Evolutionary conservation across 2,329 filamentous ascomycete genomes (phyloP), one percentile per base, ranked within the genome.

Genomic region (Exophiala mesophila): DNA sequence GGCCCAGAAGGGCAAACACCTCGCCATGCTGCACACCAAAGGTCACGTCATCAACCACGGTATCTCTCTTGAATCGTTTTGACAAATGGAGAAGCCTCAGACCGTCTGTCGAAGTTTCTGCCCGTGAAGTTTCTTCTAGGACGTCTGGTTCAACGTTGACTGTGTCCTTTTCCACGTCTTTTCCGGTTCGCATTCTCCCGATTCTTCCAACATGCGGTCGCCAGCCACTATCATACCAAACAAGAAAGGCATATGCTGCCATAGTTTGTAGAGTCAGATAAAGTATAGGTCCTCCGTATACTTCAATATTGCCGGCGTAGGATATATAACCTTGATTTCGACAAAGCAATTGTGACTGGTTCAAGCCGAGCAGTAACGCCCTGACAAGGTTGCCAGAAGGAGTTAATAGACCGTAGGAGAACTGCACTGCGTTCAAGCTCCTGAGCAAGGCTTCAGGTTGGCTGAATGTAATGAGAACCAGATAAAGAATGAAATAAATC

Each of bases 1-100:
- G 68, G 1, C 70, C 70, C 8, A 72, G 68, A 1, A 73, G 60
- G 3, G 62, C 68, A 42, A 63, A 64, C 50, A 68, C 67, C 29
- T 65, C 63, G 2, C 62, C 63, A 1, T 64, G 61, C 4, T 52
- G 48, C 43, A 71, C 60, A 30, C 62, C 56, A 30, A 71, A 54
- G 35, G 55, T 59, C 3, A 70, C 46, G 1, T 63, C 61, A 36
- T 61, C 59, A 2, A 71, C 39, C 10, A 48, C 50, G 7, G 24
- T 30, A 17, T 36, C 35, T 7, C 28, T 26, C 15, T 36, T 33
- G 33, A 53, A 54, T 5, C 38, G 13, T 26, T 54, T 54, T n/a
- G 39, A 24, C n/a, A 54, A 18, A 21, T 53, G 39, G 5, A 44
- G 16, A 4, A 54, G 44, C 5, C 37, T 30, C 13, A 54, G 50